Percentiles rank a stretch among this genome's conserved stretches.
These are phyloP conservation scores for Penicillium sp. DNA, from an alignment of 2,329 filamentous ascomycete species.

Conservation along the genomic window DNA sequence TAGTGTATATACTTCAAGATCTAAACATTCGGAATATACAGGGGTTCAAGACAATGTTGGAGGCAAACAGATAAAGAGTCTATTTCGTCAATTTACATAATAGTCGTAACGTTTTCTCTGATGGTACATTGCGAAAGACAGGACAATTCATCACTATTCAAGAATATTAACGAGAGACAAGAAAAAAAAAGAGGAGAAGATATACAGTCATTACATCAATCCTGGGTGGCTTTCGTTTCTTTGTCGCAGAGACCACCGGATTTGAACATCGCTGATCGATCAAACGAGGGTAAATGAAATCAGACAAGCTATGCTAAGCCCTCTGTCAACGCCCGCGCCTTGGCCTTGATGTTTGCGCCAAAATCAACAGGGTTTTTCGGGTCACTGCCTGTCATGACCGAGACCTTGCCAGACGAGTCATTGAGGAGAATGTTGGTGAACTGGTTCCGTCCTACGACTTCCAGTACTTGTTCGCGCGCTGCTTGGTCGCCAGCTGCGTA, in stretches of 20 bases:
- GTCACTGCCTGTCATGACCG: slow-evolving; percentile 30
- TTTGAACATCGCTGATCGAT: not conserved
- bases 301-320: not conserved
- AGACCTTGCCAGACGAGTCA: slow-evolving; percentile 28
- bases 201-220: not conserved
- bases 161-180: not conserved
- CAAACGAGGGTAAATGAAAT: not conserved
- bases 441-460: slow-evolving; percentile 29
- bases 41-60: too few relatives aligned
- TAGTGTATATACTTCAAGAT: not conserved
- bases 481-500: slow-evolving; percentile 22
- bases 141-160: not conserved
- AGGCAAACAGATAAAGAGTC: not conserved
- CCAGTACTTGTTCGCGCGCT: slow-evolving; percentile 15
- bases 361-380: slow-evolving; percentile 27
- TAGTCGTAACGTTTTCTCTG: not conserved
- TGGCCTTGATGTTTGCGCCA: slow-evolving; percentile 26
- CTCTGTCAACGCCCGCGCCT: slow-evolving; percentile 21
- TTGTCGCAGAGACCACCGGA: not conserved
- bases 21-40: not conserved
- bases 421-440: slow-evolving; percentile 29
- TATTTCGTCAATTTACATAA: not conserved
- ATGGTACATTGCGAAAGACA: not conserved
- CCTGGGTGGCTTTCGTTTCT: not conserved
- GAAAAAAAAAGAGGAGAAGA: not conserved